Percentiles rank a stretch among this genome's conserved stretches.
Evolutionary conservation across 2,329 filamentous ascomycete species (phyloP).

Genomic region (Zymoseptoria passerinii): DNA sequence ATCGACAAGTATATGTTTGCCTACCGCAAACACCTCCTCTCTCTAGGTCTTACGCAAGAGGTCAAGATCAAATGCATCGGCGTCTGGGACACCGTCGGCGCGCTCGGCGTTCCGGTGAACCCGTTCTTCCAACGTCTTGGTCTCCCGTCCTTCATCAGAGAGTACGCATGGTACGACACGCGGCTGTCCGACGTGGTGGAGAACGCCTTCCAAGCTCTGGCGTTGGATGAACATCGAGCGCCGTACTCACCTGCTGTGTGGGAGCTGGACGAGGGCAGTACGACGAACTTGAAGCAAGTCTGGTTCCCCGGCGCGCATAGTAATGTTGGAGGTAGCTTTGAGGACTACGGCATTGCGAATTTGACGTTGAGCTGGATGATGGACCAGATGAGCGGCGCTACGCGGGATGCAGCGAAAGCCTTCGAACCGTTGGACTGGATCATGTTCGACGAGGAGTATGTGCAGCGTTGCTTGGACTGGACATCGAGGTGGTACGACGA

Average conservation of each 20-base stretch:
- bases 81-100: slow-evolving; percentile 44
- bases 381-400: slow-evolving; percentile 30
- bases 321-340: slow-evolving; percentile 43
- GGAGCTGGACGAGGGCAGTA: slow-evolving; percentile 24
- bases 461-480: slow-evolving; percentile 23
- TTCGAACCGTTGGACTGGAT: slow-evolving; percentile 28
- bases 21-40: slow-evolving; percentile 22
- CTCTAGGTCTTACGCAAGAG: slow-evolving; percentile 17
- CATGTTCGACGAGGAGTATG: slow-evolving; percentile 28
- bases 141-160: slow-evolving; percentile 24
- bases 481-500: slow-evolving; percentile 19
- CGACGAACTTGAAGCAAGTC: slow-evolving; percentile 40
- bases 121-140: slow-evolving; percentile 23
- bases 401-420: slow-evolving; percentile 13
- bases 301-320: slow-evolving; percentile 50
- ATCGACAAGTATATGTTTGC: slow-evolving; percentile 23
- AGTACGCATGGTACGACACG: slow-evolving; percentile 31
- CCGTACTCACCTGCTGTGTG: slow-evolving; percentile 47
- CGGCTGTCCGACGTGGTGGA: slow-evolving; percentile 34
- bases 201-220: slow-evolving; percentile 49
- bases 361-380: slow-evolving; percentile 37
- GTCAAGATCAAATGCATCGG: slow-evolving; percentile 34
- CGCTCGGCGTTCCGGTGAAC: slow-evolving; percentile 30
- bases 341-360: slow-evolving; percentile 27
- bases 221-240: slow-evolving; percentile 45